A percentile compares a stretch with the other conserved stretches of the same genome.
These are phyloP conservation scores for Heliosperma pusillum DNA, from an alignment of 148 eudicot species.

Conservation along the genomic window DNA sequence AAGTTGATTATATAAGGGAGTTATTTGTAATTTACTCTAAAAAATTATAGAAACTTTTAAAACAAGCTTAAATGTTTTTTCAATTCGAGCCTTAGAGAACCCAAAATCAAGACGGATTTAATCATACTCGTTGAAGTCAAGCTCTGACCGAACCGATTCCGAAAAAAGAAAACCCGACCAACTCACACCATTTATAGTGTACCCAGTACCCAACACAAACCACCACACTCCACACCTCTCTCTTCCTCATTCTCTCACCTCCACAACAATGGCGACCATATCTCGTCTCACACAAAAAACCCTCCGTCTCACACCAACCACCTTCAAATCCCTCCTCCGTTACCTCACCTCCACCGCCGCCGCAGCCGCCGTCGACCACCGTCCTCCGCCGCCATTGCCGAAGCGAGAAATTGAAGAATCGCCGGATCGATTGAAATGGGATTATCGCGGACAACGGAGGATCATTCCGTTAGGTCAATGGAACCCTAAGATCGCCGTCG, in stretches of 20 bases:
- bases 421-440: constrained; percentile 92
- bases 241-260: background rate
- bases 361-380: constrained; percentile 25
- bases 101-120: too few relatives aligned
- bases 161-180: too few relatives aligned
- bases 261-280: constrained; percentile 53
- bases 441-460: constrained; percentile 82
- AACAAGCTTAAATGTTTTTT: too few relatives aligned
- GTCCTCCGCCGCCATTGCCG: constrained; percentile 26
- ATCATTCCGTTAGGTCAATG: constrained; percentile 88
- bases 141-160: too few relatives aligned
- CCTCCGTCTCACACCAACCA: constrained; percentile 34
- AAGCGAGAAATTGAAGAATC: constrained; percentile 41
- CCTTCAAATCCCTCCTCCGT: background rate
- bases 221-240: background rate
- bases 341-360: constrained; percentile 26
- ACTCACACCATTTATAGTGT: too few relatives aligned
- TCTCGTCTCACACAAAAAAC: constrained; percentile 51
- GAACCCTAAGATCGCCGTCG: constrained; percentile 95
- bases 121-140: too few relatives aligned
- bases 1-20: too few relatives aligned
- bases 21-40: too few relatives aligned
- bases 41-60: too few relatives aligned
- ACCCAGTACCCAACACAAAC: background rate
- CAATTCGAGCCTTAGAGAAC: too few relatives aligned